Base-by-base conservation (phyloP, 208 protist species). In the Spongospora subterranea region DNA sequence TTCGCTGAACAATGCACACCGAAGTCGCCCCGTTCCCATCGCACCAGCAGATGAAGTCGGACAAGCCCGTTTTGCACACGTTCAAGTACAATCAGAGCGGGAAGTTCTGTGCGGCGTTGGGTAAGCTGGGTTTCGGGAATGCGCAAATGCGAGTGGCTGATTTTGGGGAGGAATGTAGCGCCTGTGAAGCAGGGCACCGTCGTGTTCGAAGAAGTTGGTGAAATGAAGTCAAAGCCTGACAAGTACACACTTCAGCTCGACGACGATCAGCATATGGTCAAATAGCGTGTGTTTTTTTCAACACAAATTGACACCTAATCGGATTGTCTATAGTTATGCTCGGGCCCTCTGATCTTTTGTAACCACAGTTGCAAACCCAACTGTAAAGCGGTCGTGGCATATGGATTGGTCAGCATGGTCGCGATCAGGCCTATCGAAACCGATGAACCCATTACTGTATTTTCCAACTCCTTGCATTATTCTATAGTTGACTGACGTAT, bases 211-310 rank as follows among this genome's bases (percentile, higher is more conserved):
- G 71, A 82, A 35, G n/a, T 35, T n/a, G 71, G 71, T 43, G 71
- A 20, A 6, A 20, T 6, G 6, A 82, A 82, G n/a, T 39, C n/a
- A n/a, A 82, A 82, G 35, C 71, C 71, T 35, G 71, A 82, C n/a
- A 82, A 82, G 71, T 82, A 82, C 71, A 82, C 71, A n/a, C 11
- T 82, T 13, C 71, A 82, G n/a, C 71, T 82, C 17, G 71, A 82
- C 35, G 71, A 35, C n/a, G 40, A 82, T n/a, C 6, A 82, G 6
- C 71, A 82, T n/a, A 82, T 82, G 6, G n/a, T n/a, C n/a, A n/a
- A n/a, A n/a, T n/a, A n/a, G n/a, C n/a, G n/a, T n/a, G n/a, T n/a
- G n/a, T n/a, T n/a, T n/a, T n/a, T n/a, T n/a, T n/a, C n/a, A n/a
- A n/a, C n/a, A n/a, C n/a, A n/a, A n/a, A n/a, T n/a, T n/a, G n/a